Base-by-base conservation (phyloP, 768 basidiomycete genomes). In the Antrodiella citrinella region DNA sequence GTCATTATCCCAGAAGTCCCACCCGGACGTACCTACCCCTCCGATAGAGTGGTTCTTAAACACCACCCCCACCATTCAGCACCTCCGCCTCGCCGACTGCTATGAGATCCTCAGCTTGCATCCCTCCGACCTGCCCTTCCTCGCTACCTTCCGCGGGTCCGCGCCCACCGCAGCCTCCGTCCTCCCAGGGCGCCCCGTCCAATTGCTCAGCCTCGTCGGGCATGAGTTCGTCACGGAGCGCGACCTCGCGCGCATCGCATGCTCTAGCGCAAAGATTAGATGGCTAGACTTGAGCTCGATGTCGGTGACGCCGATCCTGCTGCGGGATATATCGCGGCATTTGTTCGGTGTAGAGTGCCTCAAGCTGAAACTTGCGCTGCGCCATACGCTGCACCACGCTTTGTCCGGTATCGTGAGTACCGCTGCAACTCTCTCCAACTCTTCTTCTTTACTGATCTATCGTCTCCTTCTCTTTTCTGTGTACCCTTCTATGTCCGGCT, bases 311-410 rank as follows among this genome's bases (percentile, higher is more conserved):
- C 80, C 79, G 25, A 62, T 69, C 49, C 71, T 81, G 39, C 68
- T 84, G 47, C 72, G 77, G 50, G 77, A 76, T 60, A 65, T 83
- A 58, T 76, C 81, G 43, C 67, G 65, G 15, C 69, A 75, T 60
- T 68, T 84, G 44, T 66, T 71, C 44, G 67, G 68, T 44, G 61
- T 85, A 41, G 72, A 79, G 59, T 67, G 63, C 39, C 68, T 84
- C 58, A 72, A 72, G 51, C 70, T 84, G 38, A 72, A 72, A 56
- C 74, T 83, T 42, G 81, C 82, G 18, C 67, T 84, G 26, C 68
- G 82, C 30, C 81, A 84, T 58, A 83, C 82, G 5, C 70, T 84
- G 23, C 82, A 83, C 56, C 80, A 76, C 58, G 71, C 80, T 20
- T 70, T 82, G 51, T 75, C 77, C 20, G 82, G 81, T 46, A 80